phyloP scores from a whole-genome alignment of 768 basidiomycete genomes.

The Rhodotorula kratochvilovae region DNA sequence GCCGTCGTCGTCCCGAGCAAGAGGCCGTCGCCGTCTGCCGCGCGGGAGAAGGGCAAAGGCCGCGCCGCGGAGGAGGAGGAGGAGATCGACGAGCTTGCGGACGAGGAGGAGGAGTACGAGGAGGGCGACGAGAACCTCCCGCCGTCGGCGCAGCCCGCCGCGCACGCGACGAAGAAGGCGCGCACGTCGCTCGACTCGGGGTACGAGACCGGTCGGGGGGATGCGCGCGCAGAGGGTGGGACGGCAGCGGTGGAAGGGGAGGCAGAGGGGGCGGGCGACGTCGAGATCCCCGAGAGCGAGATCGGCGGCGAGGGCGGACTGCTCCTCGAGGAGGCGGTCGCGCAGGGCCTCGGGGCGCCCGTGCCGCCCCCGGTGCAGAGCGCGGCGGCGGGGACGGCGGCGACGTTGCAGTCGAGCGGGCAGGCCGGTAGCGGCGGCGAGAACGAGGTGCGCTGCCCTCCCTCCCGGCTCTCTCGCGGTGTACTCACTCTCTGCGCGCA shows the following conservation, averaged over 20 bases:
- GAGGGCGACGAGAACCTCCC: not conserved
- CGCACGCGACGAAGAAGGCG: slow-evolving; percentile 12
- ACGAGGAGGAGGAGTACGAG: not conserved
- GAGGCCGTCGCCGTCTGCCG: slow-evolving; percentile 16
- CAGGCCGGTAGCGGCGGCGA: not conserved
- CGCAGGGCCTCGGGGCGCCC: no score
- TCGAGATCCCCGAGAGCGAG: slow-evolving; percentile 9
- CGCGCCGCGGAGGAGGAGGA: slow-evolving; percentile 1
- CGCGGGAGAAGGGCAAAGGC: not conserved
- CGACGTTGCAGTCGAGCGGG: not conserved
- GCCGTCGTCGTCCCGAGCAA: not conserved
- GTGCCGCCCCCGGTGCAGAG: not conserved
- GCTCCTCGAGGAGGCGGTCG: not conserved
- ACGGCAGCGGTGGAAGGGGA: not conserved
- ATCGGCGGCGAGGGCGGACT: not conserved
- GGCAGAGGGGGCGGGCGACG: not conserved
- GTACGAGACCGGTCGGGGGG: not conserved
- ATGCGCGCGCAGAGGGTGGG: not conserved
- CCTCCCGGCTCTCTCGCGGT: not conserved
- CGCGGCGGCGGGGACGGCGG: not conserved
- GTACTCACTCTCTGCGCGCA: not conserved
- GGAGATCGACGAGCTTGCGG: slow-evolving; percentile 10
- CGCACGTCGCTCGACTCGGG: slow-evolving; percentile 13
- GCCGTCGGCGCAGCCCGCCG: not conserved
- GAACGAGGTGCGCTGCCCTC: not conserved